phyloP scores from a whole-genome alignment of 2,329 filamentous ascomycete species.

The Zymoseptoria ardabiliae region DNA sequence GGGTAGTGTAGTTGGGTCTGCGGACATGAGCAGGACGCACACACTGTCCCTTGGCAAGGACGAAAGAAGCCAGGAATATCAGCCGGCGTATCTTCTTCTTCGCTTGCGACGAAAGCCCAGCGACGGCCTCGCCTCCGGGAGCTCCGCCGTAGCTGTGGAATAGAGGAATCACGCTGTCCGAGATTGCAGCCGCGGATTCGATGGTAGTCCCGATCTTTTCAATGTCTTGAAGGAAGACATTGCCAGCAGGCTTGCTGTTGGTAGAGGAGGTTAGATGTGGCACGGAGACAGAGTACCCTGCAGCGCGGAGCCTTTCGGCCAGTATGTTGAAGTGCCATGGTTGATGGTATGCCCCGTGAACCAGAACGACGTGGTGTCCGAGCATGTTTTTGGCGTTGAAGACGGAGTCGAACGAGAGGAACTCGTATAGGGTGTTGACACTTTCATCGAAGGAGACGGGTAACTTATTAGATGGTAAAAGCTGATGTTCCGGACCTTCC shows the following conservation, averaged over 20 bases:
- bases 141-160: conserved; percentile 16
- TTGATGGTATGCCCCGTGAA: conserved; percentile 16
- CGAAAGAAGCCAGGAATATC: conserved; percentile 14
- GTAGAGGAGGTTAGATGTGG: conserved; percentile 11
- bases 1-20: neutral
- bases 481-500: too few species aligned
- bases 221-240: conserved; percentile 8
- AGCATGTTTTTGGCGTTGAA: conserved; percentile 5
- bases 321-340: conserved; percentile 12
- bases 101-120: conserved; percentile 4
- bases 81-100: conserved; percentile 11
- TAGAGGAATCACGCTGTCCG: conserved; percentile 12
- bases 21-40: neutral
- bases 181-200: conserved; percentile 9
- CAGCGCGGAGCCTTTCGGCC: conserved; percentile 5
- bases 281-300: conserved; percentile 10
- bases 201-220: conserved; percentile 10
- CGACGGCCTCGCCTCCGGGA: conserved; percentile 15
- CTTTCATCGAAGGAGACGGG: too few species aligned
- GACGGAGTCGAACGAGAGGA: neutral
- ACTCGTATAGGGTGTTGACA: too few species aligned
- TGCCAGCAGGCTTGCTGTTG: neutral
- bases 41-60: conserved; percentile 5
- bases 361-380: conserved; percentile 14
- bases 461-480: too few species aligned